These are phyloP conservation scores for Eutrema yunnanense DNA, from an alignment of 345 rosid species.

Conservation along the genomic window DNA sequence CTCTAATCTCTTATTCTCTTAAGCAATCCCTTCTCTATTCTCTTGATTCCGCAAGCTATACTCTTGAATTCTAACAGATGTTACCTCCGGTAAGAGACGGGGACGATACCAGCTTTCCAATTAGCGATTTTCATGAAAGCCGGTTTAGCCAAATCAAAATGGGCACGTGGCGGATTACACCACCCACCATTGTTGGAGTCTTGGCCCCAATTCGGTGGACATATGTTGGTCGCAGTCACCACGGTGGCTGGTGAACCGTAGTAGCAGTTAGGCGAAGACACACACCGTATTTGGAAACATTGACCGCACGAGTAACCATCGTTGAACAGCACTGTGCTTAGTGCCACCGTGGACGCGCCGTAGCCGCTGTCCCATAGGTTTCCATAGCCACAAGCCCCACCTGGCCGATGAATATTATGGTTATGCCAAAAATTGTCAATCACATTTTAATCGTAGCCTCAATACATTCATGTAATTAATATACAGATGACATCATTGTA, in stretches of 20 bases:
- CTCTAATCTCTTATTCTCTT: too few species aligned
- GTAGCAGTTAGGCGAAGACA: slow-evolving; percentile 46
- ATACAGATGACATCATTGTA: not conserved
- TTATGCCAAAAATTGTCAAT: not conserved
- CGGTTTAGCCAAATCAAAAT: slow-evolving; percentile 83
- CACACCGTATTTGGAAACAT: slow-evolving; percentile 65
- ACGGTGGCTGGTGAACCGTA: slow-evolving; percentile 35
- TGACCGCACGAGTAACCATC: slow-evolving; percentile 76
- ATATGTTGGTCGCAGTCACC: slow-evolving; percentile 73
- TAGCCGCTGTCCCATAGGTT: slow-evolving; percentile 58
- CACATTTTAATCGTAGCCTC: not conserved
- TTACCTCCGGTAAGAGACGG: slow-evolving; percentile 67
- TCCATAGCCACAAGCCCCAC: slow-evolving; percentile 92
- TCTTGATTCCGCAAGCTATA: too few species aligned
- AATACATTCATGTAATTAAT: not conserved
- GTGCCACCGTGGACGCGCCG: slow-evolving; percentile 59
- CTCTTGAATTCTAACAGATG: too few species aligned
- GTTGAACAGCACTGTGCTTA: slow-evolving; percentile 66
- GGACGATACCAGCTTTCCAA: slow-evolving; percentile 87
- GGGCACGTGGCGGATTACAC: slow-evolving; percentile 86
- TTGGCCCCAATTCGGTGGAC: slow-evolving; percentile 73
- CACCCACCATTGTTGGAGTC: slow-evolving; percentile 73
- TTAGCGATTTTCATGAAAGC: slow-evolving; percentile 78
- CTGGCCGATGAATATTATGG: slow-evolving; percentile 23
- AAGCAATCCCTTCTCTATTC: too few species aligned